These are phyloP conservation scores for Pyronema omphalodes DNA, from an alignment of 495 filamentous ascomycete genomes.

Conservation along the genomic window DNA sequence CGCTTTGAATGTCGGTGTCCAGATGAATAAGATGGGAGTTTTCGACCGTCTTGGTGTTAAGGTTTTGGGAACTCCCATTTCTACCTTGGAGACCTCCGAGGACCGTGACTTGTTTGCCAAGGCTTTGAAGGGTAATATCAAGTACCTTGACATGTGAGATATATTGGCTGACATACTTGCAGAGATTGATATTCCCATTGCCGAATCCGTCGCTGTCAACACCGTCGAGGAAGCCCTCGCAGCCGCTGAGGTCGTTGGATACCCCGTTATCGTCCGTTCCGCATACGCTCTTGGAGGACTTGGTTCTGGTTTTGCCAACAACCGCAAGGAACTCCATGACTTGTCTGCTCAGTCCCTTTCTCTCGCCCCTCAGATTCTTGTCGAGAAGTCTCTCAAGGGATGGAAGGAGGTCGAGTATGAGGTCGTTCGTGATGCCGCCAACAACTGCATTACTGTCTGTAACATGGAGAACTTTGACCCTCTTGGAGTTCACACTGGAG, in stretches of 20 bases:
- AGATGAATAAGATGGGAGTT: constrained; percentile 90
- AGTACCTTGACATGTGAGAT: not conserved
- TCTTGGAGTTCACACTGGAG: constrained; percentile 87
- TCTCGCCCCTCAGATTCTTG: constrained; percentile 88
- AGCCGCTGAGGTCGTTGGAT: constrained; percentile 71
- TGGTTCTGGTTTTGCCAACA: constrained; percentile 90
- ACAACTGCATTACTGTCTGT: constrained; percentile 98
- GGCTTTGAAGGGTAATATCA: constrained; percentile 40
- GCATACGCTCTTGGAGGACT: constrained; percentile 91
- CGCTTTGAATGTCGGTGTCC: constrained; percentile 83
- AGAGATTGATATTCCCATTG: constrained; percentile 94
- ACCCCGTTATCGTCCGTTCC: constrained; percentile 93
- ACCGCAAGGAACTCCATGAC: constrained; percentile 80
- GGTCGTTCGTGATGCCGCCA: constrained; percentile 78
- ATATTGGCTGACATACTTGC: constrained; percentile 22
- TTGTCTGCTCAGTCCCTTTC: constrained; percentile 83
- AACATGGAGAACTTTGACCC: constrained; percentile 99
- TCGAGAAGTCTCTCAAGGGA: constrained; percentile 98
- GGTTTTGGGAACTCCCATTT: constrained; percentile 84
- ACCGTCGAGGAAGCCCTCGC: constrained; percentile 80
- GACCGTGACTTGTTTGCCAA: constrained; percentile 91
- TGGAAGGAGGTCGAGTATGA: constrained; percentile 99
- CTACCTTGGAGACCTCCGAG: constrained; percentile 85
- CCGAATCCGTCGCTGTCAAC: constrained; percentile 77
- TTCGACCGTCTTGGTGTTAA: constrained; percentile 89